phyloP scores from a whole-genome alignment of 306 rosid genomes.

The Lablab purpureus region DNA sequence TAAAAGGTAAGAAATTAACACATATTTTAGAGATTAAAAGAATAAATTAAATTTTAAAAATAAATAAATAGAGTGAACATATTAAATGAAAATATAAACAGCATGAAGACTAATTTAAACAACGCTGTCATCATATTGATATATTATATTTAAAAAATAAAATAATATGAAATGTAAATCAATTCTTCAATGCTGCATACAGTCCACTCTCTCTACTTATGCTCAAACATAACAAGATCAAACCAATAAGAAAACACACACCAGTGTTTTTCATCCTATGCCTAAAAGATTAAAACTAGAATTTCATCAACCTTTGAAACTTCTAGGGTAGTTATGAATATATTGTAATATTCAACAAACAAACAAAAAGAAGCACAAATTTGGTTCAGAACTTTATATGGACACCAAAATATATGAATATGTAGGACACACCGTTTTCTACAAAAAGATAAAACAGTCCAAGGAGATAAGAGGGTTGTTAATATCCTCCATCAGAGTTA shows the following conservation, averaged over 20 bases:
- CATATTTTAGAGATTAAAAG: no score
- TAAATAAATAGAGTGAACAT: no score
- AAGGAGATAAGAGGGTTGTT: constrained; percentile 84
- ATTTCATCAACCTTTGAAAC: constrained; percentile 44
- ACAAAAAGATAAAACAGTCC: constrained; percentile 91
- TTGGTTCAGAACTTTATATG: constrained; percentile 8
- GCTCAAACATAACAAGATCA: constrained; percentile 8
- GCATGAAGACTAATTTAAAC: not conserved
- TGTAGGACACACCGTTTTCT: constrained; percentile 38
- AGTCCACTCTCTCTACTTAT: not conserved
- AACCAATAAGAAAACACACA: constrained; percentile 26
- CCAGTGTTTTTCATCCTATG: constrained; percentile 12
- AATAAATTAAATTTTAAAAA: no score
- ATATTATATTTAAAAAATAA: not conserved
- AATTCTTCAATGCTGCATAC: not conserved
- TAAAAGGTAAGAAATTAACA: no score
- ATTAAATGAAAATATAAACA: no score
- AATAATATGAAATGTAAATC: not conserved
- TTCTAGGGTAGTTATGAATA: constrained; percentile 31
- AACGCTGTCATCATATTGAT: not conserved
- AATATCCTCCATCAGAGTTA: constrained; percentile 65
- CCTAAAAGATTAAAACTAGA: not conserved
- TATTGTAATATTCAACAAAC: constrained; percentile 25
- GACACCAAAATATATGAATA: constrained; percentile 16
- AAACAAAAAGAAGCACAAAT: not conserved